Evolutionary conservation across 1,284 basidiomycete genomes (phyloP).

Genomic region (Pseudozyma hubeiensis): DNA sequence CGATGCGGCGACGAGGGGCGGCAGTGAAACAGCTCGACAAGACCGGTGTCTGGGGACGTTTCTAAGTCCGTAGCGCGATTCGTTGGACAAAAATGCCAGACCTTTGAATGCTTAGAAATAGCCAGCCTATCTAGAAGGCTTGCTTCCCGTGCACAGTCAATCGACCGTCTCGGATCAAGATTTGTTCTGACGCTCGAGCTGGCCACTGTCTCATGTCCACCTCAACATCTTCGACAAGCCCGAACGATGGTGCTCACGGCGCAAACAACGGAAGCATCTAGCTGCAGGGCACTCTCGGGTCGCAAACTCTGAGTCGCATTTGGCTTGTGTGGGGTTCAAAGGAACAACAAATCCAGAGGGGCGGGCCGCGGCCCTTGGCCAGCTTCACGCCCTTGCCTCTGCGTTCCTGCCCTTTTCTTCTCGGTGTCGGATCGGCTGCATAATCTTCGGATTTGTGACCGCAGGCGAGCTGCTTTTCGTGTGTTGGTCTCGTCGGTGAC

Average conservation of each 20-base stretch:
- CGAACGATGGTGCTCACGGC: not conserved
- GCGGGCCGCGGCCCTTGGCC: not conserved
- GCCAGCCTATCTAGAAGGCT: too few relatives aligned
- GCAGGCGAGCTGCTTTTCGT: not conserved
- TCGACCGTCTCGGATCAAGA: too few relatives aligned
- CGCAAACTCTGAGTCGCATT: not conserved
- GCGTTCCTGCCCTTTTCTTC: not conserved
- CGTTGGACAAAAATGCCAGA: too few relatives aligned
- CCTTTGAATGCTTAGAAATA: too few relatives aligned
- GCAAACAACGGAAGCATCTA: not conserved
- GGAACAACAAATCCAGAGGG: not conserved
- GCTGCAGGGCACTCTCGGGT: not conserved
- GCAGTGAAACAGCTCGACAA: too few relatives aligned
- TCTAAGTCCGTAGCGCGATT: too few relatives aligned
- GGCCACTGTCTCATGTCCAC: too few relatives aligned
- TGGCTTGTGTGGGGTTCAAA: not conserved
- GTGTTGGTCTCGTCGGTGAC: not conserved
- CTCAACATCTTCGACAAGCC: too few relatives aligned
- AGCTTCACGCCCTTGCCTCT: not conserved
- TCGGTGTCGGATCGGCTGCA: not conserved
- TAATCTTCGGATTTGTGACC: slow-evolving; percentile 9
- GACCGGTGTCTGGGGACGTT: too few relatives aligned
- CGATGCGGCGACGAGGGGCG: too few relatives aligned
- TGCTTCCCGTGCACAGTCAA: too few relatives aligned
- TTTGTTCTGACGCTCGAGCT: too few relatives aligned